Percentiles rank a stretch among this genome's conserved stretches.
Evolutionary conservation across 108 stramenopile genomes (phyloP).

Genomic region (Nitzschia sp.): DNA sequence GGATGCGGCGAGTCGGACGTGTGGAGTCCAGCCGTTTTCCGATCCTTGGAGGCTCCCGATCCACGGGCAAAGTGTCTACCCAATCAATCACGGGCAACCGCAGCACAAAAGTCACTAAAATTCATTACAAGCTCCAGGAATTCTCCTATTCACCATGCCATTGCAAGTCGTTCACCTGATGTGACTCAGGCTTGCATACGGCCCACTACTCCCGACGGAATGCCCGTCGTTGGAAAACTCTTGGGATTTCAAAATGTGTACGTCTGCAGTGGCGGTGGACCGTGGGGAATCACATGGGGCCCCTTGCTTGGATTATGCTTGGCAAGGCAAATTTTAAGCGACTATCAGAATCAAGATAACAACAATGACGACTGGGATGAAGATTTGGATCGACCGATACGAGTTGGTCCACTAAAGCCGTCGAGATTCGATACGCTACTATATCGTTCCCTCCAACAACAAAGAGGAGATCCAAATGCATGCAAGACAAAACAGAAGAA

Average conservation of each 20-base stretch:
- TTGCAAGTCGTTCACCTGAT: background rate
- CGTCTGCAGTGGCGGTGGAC: slow-evolving; percentile 35
- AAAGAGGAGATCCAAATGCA: slow-evolving; percentile 9
- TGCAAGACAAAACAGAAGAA: too few species aligned
- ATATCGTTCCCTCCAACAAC: slow-evolving; percentile 16
- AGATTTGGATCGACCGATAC: slow-evolving; percentile 15
- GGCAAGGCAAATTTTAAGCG: slow-evolving; percentile 3
- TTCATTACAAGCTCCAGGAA: background rate
- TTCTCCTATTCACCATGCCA: background rate
- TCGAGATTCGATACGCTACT: slow-evolving; percentile 32
- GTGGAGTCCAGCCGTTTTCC: slow-evolving; percentile 7
- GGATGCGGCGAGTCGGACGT: slow-evolving; percentile 33
- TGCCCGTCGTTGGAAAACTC: slow-evolving; percentile 26
- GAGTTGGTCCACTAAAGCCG: slow-evolving; percentile 7
- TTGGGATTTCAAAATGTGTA: slow-evolving; percentile 15
- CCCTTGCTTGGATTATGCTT: slow-evolving; percentile 26
- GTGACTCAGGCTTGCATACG: slow-evolving; percentile 26
- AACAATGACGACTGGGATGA: background rate
- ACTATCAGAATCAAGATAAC: background rate
- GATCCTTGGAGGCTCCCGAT: slow-evolving; percentile 11
- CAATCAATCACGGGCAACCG: slow-evolving; percentile 17
- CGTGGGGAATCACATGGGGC: slow-evolving; percentile 42
- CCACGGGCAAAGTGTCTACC: slow-evolving; percentile 13
- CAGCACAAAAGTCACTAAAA: slow-evolving; percentile 18
- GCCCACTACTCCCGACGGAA: slow-evolving; percentile 28